Conservation (phyloP, 2,329 filamentous ascomycete species). For the Colletotrichum ledebouriae region DNA sequence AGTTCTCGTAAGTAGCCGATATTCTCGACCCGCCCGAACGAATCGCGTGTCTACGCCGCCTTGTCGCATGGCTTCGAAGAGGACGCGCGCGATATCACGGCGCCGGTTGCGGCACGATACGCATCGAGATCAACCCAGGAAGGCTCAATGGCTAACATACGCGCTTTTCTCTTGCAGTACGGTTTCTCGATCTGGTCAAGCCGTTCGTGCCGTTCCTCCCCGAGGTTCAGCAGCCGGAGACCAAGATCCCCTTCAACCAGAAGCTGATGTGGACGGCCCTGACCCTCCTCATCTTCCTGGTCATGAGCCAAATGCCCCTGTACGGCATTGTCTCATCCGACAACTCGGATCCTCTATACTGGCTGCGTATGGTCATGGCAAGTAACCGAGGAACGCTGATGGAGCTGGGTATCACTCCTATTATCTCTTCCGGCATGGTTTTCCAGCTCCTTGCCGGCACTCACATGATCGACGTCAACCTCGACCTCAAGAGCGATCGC, state of each 20-base stretch:
- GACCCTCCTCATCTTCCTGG: conserved; percentile 97
- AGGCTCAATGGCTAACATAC: conserved; percentile 35
- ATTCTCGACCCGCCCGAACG: conserved; percentile 15
- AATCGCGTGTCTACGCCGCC: conserved; percentile 32
- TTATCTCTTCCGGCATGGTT: conserved; percentile 99
- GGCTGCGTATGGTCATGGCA: conserved; percentile 99
- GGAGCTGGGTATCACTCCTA: conserved; percentile 97
- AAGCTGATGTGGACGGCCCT: conserved; percentile 96
- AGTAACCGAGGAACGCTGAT: conserved; percentile 97
- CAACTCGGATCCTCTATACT: conserved; percentile 98
- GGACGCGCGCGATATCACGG: conserved; percentile 26
- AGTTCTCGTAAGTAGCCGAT: conserved; percentile 64
- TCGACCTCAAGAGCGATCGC: conserved; percentile 99
- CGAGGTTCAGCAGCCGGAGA: conserved; percentile 98
- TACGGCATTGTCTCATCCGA: conserved; percentile 99
- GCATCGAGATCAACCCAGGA: neutral
- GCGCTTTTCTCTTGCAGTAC: conserved; percentile 71
- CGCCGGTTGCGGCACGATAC: neutral
- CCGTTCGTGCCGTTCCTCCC: conserved; percentile 99
- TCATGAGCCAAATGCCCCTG: conserved; percentile 99
- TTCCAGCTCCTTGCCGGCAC: conserved; percentile 99
- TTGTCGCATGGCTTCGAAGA: conserved; percentile 34
- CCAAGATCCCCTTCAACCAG: conserved; percentile 99
- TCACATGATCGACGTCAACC: conserved; percentile 99
- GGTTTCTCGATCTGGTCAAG: conserved; percentile 99